Base-by-base conservation (phyloP, 805 yeast genomes). In the Hanseniaspora vineae region DNA sequence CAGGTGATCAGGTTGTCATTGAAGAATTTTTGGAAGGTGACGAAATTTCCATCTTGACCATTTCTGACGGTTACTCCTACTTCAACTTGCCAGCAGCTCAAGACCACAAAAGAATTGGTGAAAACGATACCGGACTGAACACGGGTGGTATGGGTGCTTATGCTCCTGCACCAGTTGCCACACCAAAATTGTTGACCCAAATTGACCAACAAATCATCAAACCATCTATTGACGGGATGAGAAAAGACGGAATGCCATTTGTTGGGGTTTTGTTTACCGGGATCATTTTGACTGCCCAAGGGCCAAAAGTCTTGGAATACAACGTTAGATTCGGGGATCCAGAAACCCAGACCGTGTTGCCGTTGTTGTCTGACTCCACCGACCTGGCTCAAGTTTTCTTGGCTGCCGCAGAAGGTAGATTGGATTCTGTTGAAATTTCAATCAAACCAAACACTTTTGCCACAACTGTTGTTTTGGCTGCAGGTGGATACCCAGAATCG, bases 111-210 rank as follows among this genome's bases (percentile, higher is more conserved):
- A 81, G 98, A 65, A 76, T 84, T 55, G 95, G 95, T 48, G 86
- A 94, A 59, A 89, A 89, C 51, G 99, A 92, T 65, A 71, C 79
- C 39, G 99, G 99, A 23, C 74, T 90, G 52, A 92, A 92, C 69
- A 92, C 99, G 37, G 99, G 99, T 56, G 99, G 99, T 53, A 92
- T 92, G 99, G 99, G 99, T 54, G 95, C 97, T 8, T 92, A 92
- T 61, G 92, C 97, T 8, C 99, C 99, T 32, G 95, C 97, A 11
- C 98, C 98, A 49, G 73, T 87, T 52, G 97, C 94, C 17, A 86
- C 97, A 17, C 80, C 86, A 2, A 72, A 75, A 20, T 63, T 92
- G 35, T 66, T 89, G 58, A 68, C 73, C 51, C 72, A 79, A 65
- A 88, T 92, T 61, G 79, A 88, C 59, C 69, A 71, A 44, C 71